phyloP scores from a whole-genome alignment of 202 grass and related monocot species.

The Saccharum hybrid region DNA sequence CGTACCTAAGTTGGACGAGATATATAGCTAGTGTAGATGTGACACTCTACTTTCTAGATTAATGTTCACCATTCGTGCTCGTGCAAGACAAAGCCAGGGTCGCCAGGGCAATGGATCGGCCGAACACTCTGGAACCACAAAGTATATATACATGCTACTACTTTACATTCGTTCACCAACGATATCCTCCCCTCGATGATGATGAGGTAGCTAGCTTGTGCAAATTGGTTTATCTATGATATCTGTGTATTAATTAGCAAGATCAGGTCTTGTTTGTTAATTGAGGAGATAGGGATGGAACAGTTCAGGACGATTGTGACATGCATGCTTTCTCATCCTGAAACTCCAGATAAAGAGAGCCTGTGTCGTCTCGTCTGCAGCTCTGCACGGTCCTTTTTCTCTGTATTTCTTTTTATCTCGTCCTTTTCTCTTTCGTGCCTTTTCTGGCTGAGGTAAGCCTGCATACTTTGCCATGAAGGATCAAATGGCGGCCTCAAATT shows the following conservation, averaged over 20 bases:
- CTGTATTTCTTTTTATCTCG: constrained; percentile 1
- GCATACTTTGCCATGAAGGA: constrained; percentile 15
- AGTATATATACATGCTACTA: not conserved
- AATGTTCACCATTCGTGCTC: not conserved
- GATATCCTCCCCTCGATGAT: not conserved
- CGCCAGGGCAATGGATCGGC: not conserved
- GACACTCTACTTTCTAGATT: constrained; percentile 13
- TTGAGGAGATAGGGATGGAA: constrained; percentile 42
- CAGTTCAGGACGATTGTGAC: constrained; percentile 5
- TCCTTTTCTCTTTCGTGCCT: not conserved
- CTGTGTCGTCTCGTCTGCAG: not conserved
- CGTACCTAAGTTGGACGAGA: not conserved
- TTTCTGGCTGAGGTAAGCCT: constrained; percentile 35
- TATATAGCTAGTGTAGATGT: not conserved
- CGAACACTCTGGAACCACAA: constrained; percentile 21
- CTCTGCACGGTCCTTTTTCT: constrained; percentile 19
- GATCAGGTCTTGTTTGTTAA: not conserved
- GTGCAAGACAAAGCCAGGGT: not conserved
- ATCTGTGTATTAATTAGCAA: not conserved
- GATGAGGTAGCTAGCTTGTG: not conserved
- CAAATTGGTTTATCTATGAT: constrained; percentile 24
- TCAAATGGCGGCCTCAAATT: constrained; percentile 17
- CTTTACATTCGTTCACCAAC: constrained; percentile 35
- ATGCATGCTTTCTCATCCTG: constrained; percentile 5
- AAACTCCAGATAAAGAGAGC: not conserved